These are phyloP conservation scores for Sphaerulina musiva DNA, from an alignment of 2,329 filamentous ascomycete genomes.

Conservation along the genomic window DNA sequence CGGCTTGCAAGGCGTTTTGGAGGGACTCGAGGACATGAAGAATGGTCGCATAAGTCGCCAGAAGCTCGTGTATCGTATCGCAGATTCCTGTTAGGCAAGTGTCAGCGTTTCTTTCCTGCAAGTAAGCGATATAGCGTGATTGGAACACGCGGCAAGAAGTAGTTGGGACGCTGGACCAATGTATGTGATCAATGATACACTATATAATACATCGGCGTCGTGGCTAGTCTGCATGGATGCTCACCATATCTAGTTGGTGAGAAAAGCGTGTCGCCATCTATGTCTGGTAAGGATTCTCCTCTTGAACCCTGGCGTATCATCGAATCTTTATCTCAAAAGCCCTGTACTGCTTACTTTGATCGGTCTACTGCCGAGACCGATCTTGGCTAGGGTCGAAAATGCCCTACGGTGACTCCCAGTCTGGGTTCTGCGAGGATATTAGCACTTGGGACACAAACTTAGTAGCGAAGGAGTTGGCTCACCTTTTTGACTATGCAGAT, in stretches of 20 bases:
- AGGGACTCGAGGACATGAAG: slow-evolving; percentile 40
- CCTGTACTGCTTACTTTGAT: background rate
- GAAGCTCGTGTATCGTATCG: slow-evolving; percentile 43
- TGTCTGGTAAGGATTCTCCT: background rate
- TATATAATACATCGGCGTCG: background rate
- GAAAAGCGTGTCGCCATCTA: background rate
- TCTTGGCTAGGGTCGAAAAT: background rate
- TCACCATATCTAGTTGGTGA: background rate
- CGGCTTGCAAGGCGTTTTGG: slow-evolving; percentile 40
- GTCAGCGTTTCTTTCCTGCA: no score
- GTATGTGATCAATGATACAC: background rate
- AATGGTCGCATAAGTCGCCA: slow-evolving; percentile 41
- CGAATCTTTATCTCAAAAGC: background rate
- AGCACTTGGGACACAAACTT: background rate
- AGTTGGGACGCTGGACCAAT: background rate
- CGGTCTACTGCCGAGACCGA: background rate
- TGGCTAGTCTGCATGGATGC: background rate
- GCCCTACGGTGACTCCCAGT: slow-evolving; percentile 15
- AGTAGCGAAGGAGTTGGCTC: slow-evolving; percentile 32
- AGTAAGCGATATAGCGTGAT: no score
- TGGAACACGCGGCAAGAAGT: no score
- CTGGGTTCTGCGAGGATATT: slow-evolving; percentile 13
- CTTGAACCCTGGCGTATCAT: background rate
- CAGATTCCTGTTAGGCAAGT: slow-evolving; percentile 10
- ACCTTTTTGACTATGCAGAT: slow-evolving; percentile 97